These are phyloP conservation scores for Gossypium raimondii DNA, from an alignment of 345 rosid genomes.

Conservation along the genomic window DNA sequence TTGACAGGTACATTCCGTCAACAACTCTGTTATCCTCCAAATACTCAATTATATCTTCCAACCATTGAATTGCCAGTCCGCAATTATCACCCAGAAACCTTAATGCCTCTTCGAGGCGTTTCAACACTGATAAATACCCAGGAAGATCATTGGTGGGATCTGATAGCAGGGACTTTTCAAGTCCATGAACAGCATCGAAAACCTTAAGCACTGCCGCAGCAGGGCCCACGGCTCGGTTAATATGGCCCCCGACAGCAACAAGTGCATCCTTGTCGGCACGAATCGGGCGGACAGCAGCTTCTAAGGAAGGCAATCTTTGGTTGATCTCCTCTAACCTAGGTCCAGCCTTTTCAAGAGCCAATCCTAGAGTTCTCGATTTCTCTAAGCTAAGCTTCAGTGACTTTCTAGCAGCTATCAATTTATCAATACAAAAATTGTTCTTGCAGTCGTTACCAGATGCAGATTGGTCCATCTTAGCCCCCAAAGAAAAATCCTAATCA, in stretches of 20 bases:
- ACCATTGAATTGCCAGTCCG: slow-evolving; percentile 95
- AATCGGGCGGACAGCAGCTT: slow-evolving; percentile 84
- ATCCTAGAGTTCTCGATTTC: slow-evolving; percentile 64
- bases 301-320: slow-evolving; percentile 67
- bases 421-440: slow-evolving; percentile 29
- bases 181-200: slow-evolving; percentile 95
- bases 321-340: slow-evolving; percentile 79
- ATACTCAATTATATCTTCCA: slow-evolving; percentile 97
- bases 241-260: slow-evolving; percentile 77
- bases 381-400: slow-evolving; percentile 70
- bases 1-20: slow-evolving; percentile 62
- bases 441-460: slow-evolving; percentile 9
- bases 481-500: slow-evolving; percentile 16
- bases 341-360: slow-evolving; percentile 56
- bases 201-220: slow-evolving; percentile 99
- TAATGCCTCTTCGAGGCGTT: slow-evolving; percentile 89
- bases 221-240: slow-evolving; percentile 97
- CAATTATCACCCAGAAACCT: slow-evolving; percentile 90
- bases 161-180: slow-evolving; percentile 80
- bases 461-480: slow-evolving; percentile 45
- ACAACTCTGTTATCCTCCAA: slow-evolving; percentile 83
- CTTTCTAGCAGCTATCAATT: slow-evolving; percentile 61
- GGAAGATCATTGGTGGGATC: slow-evolving; percentile 81
- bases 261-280: slow-evolving; percentile 90
- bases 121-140: slow-evolving; percentile 74